Evolutionary conservation across 2,329 filamentous ascomycete genomes (phyloP).

Genomic region (Verticillium dahliae): DNA sequence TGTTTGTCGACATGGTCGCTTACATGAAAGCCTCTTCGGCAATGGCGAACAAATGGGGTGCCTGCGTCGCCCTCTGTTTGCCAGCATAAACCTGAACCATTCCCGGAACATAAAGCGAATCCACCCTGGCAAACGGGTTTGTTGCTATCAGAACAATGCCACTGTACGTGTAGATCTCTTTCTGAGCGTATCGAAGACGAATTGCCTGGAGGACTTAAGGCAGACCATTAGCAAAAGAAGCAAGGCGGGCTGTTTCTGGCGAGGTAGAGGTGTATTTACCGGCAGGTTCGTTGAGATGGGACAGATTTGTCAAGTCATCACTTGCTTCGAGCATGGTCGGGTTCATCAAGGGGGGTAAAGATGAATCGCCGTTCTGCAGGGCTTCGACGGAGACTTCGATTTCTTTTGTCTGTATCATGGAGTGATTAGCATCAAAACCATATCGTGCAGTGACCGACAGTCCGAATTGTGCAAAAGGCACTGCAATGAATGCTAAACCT

Average conservation of each 20-base stretch:
- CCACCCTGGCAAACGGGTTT: constrained; percentile 94
- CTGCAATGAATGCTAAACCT: constrained; percentile 10
- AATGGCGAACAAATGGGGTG: constrained; percentile 96
- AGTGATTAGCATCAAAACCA: constrained; percentile 1
- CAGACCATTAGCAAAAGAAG: constrained; percentile 3
- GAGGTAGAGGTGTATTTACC: constrained; percentile 45
- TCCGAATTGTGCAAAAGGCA: background rate
- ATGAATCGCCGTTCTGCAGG: constrained; percentile 68
- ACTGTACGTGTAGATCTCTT: constrained; percentile 99
- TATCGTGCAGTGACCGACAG: constrained; percentile 7
- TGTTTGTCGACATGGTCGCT: constrained; percentile 9
- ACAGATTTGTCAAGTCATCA: constrained; percentile 95
- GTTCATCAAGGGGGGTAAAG: constrained; percentile 92
- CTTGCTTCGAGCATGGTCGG: constrained; percentile 96
- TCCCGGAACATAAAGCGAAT: constrained; percentile 95
- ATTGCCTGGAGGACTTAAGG: constrained; percentile 86
- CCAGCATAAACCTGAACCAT: constrained; percentile 99
- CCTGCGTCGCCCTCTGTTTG: constrained; percentile 92
- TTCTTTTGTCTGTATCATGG: constrained; percentile 58
- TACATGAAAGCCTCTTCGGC: constrained; percentile 98
- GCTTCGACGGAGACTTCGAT: constrained; percentile 72
- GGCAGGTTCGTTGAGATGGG: constrained; percentile 96
- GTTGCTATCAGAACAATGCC: constrained; percentile 98
- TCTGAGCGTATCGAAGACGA: constrained; percentile 91
- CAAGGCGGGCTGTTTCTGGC: background rate